A percentile compares a stretch with the other conserved stretches of the same genome.
Evolutionary conservation across 1,139 yeast species (phyloP).

Genomic region (Diutina ranongensis): DNA sequence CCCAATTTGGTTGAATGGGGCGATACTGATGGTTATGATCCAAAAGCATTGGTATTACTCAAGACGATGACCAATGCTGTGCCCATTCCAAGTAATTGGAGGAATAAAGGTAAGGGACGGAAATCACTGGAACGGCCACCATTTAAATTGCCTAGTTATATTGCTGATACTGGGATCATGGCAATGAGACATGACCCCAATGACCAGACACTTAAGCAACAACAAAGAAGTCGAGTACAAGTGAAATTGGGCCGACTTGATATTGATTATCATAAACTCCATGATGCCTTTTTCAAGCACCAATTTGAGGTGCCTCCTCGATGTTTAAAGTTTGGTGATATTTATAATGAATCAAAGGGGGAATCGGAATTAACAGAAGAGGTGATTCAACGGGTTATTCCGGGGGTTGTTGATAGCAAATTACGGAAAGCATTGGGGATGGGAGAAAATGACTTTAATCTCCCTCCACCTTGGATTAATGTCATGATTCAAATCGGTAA

Average conservation of each 20-base stretch:
- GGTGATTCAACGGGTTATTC: conserved; percentile 33
- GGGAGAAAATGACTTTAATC: conserved; percentile 32
- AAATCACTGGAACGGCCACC: conserved; percentile 64
- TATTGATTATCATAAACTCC: conserved; percentile 70
- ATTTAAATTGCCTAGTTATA: conserved; percentile 68
- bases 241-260: conserved; percentile 85
- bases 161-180: conserved; percentile 75
- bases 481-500: conserved; percentile 66
- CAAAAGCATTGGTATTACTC: conserved; percentile 49
- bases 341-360: conserved; percentile 73
- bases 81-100: conserved; percentile 84
- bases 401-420: conserved; percentile 55
- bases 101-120: conserved; percentile 61
- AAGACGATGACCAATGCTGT: conserved; percentile 60
- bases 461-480: conserved; percentile 74
- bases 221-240: conserved; percentile 75
- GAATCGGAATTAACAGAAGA: conserved; percentile 31
- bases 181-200: conserved; percentile 63
- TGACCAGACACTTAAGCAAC: conserved; percentile 55
- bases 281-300: conserved; percentile 77
- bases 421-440: conserved; percentile 64
- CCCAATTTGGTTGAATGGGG: conserved; percentile 82
- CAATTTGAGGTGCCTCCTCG: conserved; percentile 57
- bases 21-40: conserved; percentile 80
- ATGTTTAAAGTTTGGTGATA: conserved; percentile 58